phyloP scores from a whole-genome alignment of 2,329 filamentous ascomycete species.

The Pseudocercospora ulei region DNA sequence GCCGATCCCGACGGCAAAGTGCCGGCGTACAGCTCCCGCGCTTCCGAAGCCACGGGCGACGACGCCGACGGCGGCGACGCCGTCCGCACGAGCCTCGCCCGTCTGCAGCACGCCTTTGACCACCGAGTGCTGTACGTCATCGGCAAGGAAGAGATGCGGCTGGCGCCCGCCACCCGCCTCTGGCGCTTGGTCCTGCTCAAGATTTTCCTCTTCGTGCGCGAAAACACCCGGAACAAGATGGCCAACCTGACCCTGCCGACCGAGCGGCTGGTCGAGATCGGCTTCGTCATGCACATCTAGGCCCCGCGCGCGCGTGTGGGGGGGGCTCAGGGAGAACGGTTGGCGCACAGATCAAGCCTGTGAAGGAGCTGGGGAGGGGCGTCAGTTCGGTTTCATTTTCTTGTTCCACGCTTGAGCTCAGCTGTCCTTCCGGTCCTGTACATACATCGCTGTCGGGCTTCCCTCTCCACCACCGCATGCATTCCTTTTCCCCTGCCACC shows the following conservation, averaged over 20 bases:
- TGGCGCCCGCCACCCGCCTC: slow-evolving; percentile 38
- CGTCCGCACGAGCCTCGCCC: slow-evolving; percentile 13
- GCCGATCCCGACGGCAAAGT: slow-evolving; percentile 7
- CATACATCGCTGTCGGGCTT: too few relatives aligned
- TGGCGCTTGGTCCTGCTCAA: slow-evolving; percentile 43
- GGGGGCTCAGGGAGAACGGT: too few relatives aligned
- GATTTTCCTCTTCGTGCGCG: slow-evolving; percentile 54
- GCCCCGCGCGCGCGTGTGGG: too few relatives aligned
- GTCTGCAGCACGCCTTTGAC: slow-evolving; percentile 39
- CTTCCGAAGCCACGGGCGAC: slow-evolving; percentile 7
- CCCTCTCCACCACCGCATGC: too few relatives aligned
- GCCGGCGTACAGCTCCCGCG: neutral
- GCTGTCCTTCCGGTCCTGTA: too few relatives aligned
- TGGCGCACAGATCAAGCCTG: too few relatives aligned
- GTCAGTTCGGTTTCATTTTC: too few relatives aligned
- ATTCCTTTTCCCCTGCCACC: too few relatives aligned
- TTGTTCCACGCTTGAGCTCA: too few relatives aligned
- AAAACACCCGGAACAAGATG: slow-evolving; percentile 58
- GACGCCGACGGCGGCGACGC: slow-evolving; percentile 6
- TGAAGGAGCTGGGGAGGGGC: too few relatives aligned
- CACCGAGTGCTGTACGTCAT: slow-evolving; percentile 46
- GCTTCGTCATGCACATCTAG: slow-evolving; percentile 58
- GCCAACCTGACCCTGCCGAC: slow-evolving; percentile 51
- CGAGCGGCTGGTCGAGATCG: slow-evolving; percentile 57
- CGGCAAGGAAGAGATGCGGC: slow-evolving; percentile 54